Percentiles rank a stretch among this genome's conserved stretches.
phyloP scores from a whole-genome alignment of 2,329 filamentous ascomycete species.

The Teratosphaeria gauchensis region DNA sequence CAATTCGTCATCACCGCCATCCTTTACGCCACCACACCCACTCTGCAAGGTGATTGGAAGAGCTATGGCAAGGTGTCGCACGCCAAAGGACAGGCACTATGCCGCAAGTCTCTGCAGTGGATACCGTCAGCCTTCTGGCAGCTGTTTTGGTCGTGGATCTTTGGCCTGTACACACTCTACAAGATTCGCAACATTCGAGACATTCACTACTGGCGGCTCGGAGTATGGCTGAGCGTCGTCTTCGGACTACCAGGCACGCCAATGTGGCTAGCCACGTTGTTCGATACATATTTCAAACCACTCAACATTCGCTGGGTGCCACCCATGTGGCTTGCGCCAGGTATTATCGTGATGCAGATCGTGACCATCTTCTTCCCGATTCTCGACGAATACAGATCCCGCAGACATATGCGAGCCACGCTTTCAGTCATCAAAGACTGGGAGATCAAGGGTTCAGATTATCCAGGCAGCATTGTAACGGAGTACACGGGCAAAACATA shows the following conservation, averaged over 20 bases:
- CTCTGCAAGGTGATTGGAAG: slow-evolving; percentile 16
- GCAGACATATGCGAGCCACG: slow-evolving; percentile 8
- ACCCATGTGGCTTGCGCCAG: neutral
- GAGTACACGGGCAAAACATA: neutral
- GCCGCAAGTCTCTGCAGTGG: slow-evolving; percentile 44
- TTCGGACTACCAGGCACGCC: slow-evolving; percentile 52
- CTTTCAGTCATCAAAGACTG: neutral
- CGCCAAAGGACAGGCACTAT: slow-evolving; percentile 15
- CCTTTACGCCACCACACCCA: slow-evolving; percentile 10
- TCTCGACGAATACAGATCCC: neutral
- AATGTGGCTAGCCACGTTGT: slow-evolving; percentile 52
- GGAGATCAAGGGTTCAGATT: neutral
- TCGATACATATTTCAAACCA: slow-evolving; percentile 24
- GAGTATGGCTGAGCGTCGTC: slow-evolving; percentile 47
- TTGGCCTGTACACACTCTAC: neutral
- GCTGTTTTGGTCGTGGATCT: neutral
- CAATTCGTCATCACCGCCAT: slow-evolving; percentile 15
- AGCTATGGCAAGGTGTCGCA: slow-evolving; percentile 13
- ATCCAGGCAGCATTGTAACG: neutral
- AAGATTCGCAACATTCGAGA: neutral
- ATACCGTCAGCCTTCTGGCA: slow-evolving; percentile 55
- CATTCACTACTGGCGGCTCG: slow-evolving; percentile 52
- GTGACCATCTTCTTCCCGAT: neutral
- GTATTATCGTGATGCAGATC: neutral
- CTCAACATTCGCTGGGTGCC: neutral